Percentiles rank a stretch among this genome's conserved stretches.
phyloP scores from a whole-genome alignment of 495 filamentous ascomycete genomes.

The Lepraria neglecta region DNA sequence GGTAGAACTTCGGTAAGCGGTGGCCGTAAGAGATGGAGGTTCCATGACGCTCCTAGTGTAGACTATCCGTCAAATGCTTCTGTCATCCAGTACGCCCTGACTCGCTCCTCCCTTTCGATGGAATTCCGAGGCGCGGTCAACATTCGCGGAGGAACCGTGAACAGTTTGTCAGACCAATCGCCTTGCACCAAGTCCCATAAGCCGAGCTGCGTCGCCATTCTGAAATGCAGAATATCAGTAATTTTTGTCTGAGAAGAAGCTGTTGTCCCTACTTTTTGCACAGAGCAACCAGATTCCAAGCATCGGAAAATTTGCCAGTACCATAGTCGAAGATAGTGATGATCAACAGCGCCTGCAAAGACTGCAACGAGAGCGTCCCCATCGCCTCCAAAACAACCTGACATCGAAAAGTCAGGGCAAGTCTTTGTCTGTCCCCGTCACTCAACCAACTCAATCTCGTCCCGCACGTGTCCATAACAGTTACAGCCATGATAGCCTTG shows the following conservation, averaged over 20 bases:
- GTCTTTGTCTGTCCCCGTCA: neutral
- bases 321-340: neutral
- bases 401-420: neutral
- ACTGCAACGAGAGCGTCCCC: neutral
- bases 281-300: neutral
- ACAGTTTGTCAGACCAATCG: neutral
- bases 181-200: neutral
- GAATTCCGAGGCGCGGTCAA: neutral
- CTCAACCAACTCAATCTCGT: neutral
- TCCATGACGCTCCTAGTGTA: neutral
- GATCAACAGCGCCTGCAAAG: neutral
- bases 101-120: neutral
- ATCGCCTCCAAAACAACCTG: neutral
- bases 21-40: too few relatives aligned
- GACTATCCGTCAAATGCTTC: neutral
- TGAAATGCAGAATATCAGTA: too few relatives aligned
- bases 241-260: too few relatives aligned
- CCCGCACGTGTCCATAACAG: neutral
- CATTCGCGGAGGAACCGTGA: neutral
- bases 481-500: neutral
- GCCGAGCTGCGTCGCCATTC: neutral
- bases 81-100: neutral
- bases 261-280: too few relatives aligned
- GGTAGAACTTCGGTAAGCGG: too few relatives aligned
- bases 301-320: neutral